Percentiles rank a stretch among this genome's conserved stretches.
phyloP scores from a whole-genome alignment of 345 rosid species.

The Camelina sativa region DNA sequence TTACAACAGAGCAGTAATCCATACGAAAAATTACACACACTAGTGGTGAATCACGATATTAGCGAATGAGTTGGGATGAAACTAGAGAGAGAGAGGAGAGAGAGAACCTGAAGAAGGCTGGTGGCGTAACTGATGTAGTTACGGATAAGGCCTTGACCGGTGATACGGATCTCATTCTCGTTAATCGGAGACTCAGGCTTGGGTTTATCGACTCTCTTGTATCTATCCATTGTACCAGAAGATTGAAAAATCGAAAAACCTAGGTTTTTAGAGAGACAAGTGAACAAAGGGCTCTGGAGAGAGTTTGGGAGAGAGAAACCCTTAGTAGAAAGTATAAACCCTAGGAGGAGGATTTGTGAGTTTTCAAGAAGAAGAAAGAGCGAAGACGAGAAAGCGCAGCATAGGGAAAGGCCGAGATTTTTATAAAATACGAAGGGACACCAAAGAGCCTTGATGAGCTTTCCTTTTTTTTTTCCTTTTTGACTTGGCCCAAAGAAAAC shows the following conservation, averaged over 20 bases:
- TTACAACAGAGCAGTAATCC: neutral
- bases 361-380: constrained; percentile 18
- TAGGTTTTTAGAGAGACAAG: constrained; percentile 31
- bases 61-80: neutral
- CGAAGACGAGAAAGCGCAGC: neutral
- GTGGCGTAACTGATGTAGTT: constrained; percentile 90
- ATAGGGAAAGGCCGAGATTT: constrained; percentile 31
- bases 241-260: constrained; percentile 33
- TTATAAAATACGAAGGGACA: neutral
- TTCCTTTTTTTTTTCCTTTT: too few species aligned
- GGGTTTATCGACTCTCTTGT: constrained; percentile 80
- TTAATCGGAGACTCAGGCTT: constrained; percentile 70
- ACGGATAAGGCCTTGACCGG: constrained; percentile 76
- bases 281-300: constrained; percentile 3
- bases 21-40: neutral
- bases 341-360: constrained; percentile 33
- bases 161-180: constrained; percentile 96
- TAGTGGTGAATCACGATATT: neutral
- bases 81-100: neutral
- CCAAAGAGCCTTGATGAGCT: constrained; percentile 25
- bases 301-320: constrained; percentile 44
- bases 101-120: constrained; percentile 74
- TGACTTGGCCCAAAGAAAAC: constrained; percentile 29
- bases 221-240: constrained; percentile 69
- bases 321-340: constrained; percentile 45